A percentile compares a stretch with the other conserved stretches of the same genome.
Conservation (phyloP, 148 eudicot species). For the Gaultheria prostrata region DNA sequence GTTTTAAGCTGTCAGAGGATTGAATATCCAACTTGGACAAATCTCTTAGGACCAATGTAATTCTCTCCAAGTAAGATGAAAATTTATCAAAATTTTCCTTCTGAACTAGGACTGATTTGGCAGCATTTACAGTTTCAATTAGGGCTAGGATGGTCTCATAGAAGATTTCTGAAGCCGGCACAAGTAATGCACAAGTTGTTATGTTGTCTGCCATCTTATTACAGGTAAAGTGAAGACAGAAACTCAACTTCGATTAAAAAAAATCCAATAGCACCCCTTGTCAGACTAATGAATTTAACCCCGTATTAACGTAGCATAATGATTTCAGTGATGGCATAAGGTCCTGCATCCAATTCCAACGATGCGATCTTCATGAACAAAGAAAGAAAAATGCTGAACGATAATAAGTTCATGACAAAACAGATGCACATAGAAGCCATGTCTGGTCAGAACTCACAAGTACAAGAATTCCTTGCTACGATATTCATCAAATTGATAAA, state of each 20-base stretch:
- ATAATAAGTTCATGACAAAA: background rate
- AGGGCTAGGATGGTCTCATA: slow-evolving; percentile 9
- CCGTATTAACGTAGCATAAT: background rate
- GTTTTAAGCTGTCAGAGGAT: slow-evolving; percentile 6
- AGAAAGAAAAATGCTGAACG: background rate
- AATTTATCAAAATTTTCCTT: slow-evolving; percentile 18
- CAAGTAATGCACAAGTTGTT: background rate
- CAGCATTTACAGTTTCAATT: slow-evolving; percentile 8
- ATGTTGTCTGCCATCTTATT: slow-evolving; percentile 10
- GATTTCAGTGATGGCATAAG: background rate
- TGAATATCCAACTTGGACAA: background rate
- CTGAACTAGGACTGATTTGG: slow-evolving; percentile 5
- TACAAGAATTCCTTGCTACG: background rate
- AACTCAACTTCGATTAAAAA: background rate
- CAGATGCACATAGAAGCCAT: background rate
- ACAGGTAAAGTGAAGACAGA: background rate
- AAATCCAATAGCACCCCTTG: background rate
- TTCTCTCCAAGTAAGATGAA: slow-evolving; percentile 11
- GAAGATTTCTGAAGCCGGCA: slow-evolving; percentile 11
- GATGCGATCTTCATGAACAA: background rate
- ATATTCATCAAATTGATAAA: background rate
- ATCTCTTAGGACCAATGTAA: slow-evolving; percentile 5
- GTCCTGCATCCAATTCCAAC: slow-evolving; percentile 8
- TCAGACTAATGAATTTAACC: background rate
- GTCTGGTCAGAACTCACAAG: background rate